phyloP scores from a whole-genome alignment of 139 green algal genomes.

The Diplosphaera chodatii region DNA sequence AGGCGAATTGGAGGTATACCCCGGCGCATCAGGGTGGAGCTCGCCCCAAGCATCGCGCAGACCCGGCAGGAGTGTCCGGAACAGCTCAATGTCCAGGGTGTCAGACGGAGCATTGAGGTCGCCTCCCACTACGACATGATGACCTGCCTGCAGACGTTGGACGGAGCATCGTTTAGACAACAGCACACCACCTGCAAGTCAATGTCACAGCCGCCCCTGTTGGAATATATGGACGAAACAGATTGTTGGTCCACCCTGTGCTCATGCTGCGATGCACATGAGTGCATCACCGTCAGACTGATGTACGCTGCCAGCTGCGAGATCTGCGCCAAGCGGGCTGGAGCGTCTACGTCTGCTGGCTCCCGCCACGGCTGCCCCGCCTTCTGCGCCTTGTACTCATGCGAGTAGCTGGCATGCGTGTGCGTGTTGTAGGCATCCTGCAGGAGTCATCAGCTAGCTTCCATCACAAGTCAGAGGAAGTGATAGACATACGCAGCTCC shows the following conservation, averaged over 20 bases:
- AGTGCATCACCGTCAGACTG: not conserved
- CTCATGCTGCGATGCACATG: too few relatives aligned
- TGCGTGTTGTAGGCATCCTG: constrained; percentile 16
- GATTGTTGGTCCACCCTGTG: too few relatives aligned
- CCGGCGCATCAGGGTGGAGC: constrained; percentile 1
- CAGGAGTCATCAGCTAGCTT: not conserved
- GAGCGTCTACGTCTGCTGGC: not conserved
- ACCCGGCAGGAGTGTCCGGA: not conserved
- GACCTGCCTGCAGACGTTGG: not conserved
- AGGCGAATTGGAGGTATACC: constrained; percentile 4
- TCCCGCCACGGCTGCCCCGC: not conserved
- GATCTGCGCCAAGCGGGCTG: not conserved
- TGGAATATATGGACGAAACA: too few relatives aligned
- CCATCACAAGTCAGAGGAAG: too few relatives aligned
- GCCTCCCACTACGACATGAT: not conserved
- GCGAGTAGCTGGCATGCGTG: constrained; percentile 13
- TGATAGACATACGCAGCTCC: too few relatives aligned
- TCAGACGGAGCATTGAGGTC: not conserved
- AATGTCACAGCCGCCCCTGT: too few relatives aligned
- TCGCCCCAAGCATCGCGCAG: not conserved
- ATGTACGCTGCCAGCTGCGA: not conserved
- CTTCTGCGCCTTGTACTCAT: not conserved
- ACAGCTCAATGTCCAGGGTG: not conserved
- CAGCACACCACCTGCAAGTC: too few relatives aligned
- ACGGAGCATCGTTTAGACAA: not conserved